These are phyloP conservation scores for Citrus hindsii DNA, from an alignment of 345 rosid species.

Conservation along the genomic window DNA sequence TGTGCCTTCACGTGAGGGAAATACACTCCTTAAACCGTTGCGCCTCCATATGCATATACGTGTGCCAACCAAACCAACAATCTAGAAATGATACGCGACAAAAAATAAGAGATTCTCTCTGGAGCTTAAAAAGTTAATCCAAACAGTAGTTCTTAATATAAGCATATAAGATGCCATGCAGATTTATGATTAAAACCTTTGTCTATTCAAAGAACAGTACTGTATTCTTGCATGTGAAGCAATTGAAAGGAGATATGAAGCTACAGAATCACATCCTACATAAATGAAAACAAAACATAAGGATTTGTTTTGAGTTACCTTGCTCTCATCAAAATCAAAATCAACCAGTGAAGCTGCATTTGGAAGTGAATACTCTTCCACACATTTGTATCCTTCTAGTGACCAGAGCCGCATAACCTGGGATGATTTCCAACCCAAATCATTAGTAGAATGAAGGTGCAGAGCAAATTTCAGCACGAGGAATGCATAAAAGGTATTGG, in stretches of 20 bases:
- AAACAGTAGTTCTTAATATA: not conserved
- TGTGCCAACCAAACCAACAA: slow-evolving; percentile 84
- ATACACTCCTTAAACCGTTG: slow-evolving; percentile 63
- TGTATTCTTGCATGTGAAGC: not conserved
- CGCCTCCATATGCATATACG: slow-evolving; percentile 88
- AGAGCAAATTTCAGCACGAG: not conserved
- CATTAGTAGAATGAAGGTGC: not conserved
- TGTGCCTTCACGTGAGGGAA: slow-evolving; percentile 73
- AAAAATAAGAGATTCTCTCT: not conserved
- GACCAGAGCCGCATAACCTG: slow-evolving; percentile 98
- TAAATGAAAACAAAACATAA: not conserved
- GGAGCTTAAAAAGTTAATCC: not conserved
- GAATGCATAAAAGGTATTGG: not conserved
- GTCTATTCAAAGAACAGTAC: not conserved
- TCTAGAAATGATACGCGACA: slow-evolving; percentile 35
- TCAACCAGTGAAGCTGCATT: slow-evolving; percentile 55
- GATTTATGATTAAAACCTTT: not conserved
- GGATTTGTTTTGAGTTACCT: slow-evolving; percentile 43
- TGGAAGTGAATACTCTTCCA: slow-evolving; percentile 69
- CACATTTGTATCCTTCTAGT: slow-evolving; percentile 51
- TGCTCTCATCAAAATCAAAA: slow-evolving; percentile 94
- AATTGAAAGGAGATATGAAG: not conserved
- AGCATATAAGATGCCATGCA: not conserved
- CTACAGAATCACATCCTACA: not conserved
- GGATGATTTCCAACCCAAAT: slow-evolving; percentile 17